A percentile compares a stretch with the other conserved stretches of the same genome.
phyloP scores from a whole-genome alignment of 2,329 filamentous ascomycete genomes.

The Aspergillus cejpii region DNA sequence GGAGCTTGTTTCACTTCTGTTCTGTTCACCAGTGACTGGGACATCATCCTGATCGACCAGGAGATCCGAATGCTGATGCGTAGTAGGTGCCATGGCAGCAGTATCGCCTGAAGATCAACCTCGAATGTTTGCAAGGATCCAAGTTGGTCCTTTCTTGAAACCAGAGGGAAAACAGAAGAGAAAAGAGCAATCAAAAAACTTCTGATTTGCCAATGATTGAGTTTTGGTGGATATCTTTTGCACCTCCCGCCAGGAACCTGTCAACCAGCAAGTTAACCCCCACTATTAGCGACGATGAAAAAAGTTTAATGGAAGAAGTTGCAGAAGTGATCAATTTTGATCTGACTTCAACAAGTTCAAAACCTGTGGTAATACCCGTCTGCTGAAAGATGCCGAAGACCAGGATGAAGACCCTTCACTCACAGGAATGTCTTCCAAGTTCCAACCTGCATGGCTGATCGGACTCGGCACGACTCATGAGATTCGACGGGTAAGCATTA shows the following conservation, averaged over 20 bases:
- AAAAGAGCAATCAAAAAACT: not conserved
- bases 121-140: not conserved
- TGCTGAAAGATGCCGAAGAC: not conserved
- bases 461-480: too few species aligned
- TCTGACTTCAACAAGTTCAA: not conserved
- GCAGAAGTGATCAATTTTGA: slow-evolving; percentile 6
- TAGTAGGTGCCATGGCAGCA: slow-evolving; percentile 11
- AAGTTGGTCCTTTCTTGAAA: not conserved
- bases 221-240: slow-evolving; percentile 10
- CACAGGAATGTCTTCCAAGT: too few species aligned
- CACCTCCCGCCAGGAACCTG: slow-evolving; percentile 8
- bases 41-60: slow-evolving; percentile 20
- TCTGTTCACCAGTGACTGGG: slow-evolving; percentile 20
- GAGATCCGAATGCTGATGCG: slow-evolving; percentile 18
- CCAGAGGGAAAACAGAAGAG: not conserved
- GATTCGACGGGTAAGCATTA: slow-evolving; percentile 7
- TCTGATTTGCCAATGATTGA: not conserved
- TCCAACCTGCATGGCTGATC: too few species aligned
- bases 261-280: too few species aligned
- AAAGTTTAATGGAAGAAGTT: slow-evolving; percentile 4
- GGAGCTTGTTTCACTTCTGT: slow-evolving; percentile 21
- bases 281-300: slow-evolving; percentile 7
- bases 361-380: not conserved
- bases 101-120: not conserved
- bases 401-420: not conserved